Base-by-base conservation (phyloP, 1,284 basidiomycete genomes). In the Malassezia obtusa region DNA sequence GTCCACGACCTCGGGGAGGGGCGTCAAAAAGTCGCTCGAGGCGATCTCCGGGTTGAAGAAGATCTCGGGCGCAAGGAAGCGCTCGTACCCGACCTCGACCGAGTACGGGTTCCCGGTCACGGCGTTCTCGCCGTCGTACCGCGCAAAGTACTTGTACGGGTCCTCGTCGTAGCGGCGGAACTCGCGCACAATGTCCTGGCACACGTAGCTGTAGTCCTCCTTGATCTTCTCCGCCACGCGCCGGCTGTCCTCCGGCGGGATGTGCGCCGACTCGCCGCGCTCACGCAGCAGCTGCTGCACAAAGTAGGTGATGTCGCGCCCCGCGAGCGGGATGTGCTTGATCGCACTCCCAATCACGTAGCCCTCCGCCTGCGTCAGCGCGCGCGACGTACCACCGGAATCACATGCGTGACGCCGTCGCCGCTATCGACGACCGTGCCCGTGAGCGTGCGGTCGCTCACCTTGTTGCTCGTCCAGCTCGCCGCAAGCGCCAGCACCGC, bases 1-100 rank as follows among this genome's bases (percentile, higher is more conserved):
- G 69, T 99, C 94, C 52, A 99, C 94, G 37, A 99, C 89, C 61
- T 95, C 84, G 0, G 94, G 91, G 3, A 99, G 80, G 4, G 94
- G 94, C 1, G 92, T 96, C 58, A 99, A 77, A 80, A 96, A 99
- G 76, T 99, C 94, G 41, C 89, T 94, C 0, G 88, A 92, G 75
- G 87, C 89, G 67, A 99, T 95, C 75, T 98, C 94, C 11, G 94
- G 94, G 77, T 98, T 98, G 82, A 98, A 98, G 79, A 98, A 96
- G 74, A 98, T 94, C 75, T 98, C 94, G 4, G 94, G 90, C 0
- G 92, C 92, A 35, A 99, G 83, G 82, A 99, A 99, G 32, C 94
- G 88, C 76, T 98, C 94, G 77, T 96, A 98, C 19, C 94, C 94
- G 56, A 99, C 83, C 69, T 99, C 92, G 43, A 98, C 79, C 47